Conservation (phyloP, 1,284 basidiomycete genomes). For the Sutorius eximius region DNA sequence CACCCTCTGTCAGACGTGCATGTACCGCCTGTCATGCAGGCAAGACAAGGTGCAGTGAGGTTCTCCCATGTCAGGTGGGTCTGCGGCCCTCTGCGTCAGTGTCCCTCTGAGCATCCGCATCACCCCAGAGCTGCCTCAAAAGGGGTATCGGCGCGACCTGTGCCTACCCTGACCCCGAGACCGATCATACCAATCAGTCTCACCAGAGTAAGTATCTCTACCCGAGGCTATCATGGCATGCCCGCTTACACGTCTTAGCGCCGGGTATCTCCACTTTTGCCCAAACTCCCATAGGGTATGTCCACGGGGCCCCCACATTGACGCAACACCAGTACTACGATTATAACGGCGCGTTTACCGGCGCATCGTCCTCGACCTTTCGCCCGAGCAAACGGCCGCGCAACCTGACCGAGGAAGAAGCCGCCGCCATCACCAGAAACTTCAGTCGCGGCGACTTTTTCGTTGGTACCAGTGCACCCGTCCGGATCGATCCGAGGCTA, state of each 20-base stretch:
- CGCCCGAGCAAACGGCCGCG: slow-evolving; percentile 73
- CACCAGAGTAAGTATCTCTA: slow-evolving; percentile 36
- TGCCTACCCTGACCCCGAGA: slow-evolving; percentile 75
- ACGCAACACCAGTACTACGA: slow-evolving; percentile 74
- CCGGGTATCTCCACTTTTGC: slow-evolving; percentile 37
- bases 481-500: slow-evolving; percentile 73
- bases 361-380: slow-evolving; percentile 68
- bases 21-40: slow-evolving; percentile 78
- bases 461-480: slow-evolving; percentile 72
- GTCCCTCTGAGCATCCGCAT: slow-evolving; percentile 10
- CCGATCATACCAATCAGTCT: slow-evolving; percentile 48
- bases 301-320: slow-evolving; percentile 50
- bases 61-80: slow-evolving; percentile 71
- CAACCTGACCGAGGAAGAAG: slow-evolving; percentile 74
- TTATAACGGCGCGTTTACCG: slow-evolving; percentile 66
- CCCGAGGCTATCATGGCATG: background rate
- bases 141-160: slow-evolving; percentile 66
- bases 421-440: slow-evolving; percentile 75
- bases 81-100: slow-evolving; percentile 5
- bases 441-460: slow-evolving; percentile 77
- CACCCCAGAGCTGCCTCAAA: slow-evolving; percentile 70
- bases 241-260: slow-evolving; percentile 21
- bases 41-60: slow-evolving; percentile 77
- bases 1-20: slow-evolving; percentile 72
- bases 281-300: slow-evolving; percentile 34